Base-by-base conservation (phyloP, 306 rosid genomes). In the Heteromeles arbutifolia region DNA sequence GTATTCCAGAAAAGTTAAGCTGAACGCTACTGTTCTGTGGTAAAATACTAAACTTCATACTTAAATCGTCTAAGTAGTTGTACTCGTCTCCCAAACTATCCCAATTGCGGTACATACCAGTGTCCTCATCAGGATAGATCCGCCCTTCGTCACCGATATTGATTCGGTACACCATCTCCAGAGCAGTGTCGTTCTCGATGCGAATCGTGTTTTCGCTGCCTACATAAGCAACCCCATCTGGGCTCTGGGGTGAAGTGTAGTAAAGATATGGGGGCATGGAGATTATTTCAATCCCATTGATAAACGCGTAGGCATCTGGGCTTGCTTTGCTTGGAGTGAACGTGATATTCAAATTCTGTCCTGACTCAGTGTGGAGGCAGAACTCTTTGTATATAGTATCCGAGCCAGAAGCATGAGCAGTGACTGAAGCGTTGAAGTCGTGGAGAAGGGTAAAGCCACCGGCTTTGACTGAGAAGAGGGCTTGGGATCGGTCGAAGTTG, bases 21-120 rank as follows among this genome's bases (percentile, higher is more conserved):
- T 43, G 21, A 79, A 19, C 0, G n/a, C 24, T 53, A 1, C 0
- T 5, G 58, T 70, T 50, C 0, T 0, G 11, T 2, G 11, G 7
- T 19, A 10, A 29, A n/a, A 6, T 6, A 28, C 48, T 53, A 1
- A 1, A 6, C 4, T 0, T 9, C 1, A 0, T 3, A 21, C 65
- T 70, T 14, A 6, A 0, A 12, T 34, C 3, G 7, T 70, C 74
- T 34, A 69, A 62, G 21, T 75, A 26, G 2, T 0, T 58, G 9
- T 4, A 50, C 2, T 53, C 58, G 1, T 2, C 4, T 57, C 0
- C 1, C 1, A 0, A 10, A 31, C 21, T n/a, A 2, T 70, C 70
- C 85, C 85, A 82, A 4, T 9, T 21, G 6, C 79, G 63, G 62
- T 67, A 77, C 73, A 82, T 11, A 15, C 82, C 82, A 0, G 76